phyloP scores from a whole-genome alignment of 768 basidiomycete genomes.

The Lactifluus subvellereus region DNA sequence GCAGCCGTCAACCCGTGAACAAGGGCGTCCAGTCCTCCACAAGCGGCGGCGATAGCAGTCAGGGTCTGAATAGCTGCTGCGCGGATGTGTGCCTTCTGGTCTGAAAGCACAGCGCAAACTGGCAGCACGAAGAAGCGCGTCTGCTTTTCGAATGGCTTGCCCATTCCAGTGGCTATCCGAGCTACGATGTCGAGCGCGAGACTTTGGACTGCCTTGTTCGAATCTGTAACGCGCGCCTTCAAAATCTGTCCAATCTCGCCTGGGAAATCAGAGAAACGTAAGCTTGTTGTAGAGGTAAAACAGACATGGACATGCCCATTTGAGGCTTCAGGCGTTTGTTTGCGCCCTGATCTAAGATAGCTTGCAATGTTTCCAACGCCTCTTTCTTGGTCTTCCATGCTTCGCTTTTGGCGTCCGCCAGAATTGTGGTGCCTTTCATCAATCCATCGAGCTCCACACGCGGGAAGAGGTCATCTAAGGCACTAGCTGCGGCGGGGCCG shows the following conservation, averaged over 20 bases:
- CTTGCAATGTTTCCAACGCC: constrained; percentile 78
- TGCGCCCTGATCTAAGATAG: constrained; percentile 78
- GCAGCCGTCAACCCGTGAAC: constrained; percentile 70
- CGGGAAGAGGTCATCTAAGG: constrained; percentile 91
- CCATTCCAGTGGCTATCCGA: constrained; percentile 91
- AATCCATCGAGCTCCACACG: constrained; percentile 88
- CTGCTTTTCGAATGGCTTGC: constrained; percentile 90
- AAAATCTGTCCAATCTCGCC: constrained; percentile 88
- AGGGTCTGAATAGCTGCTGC: constrained; percentile 71
- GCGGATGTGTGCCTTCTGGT: constrained; percentile 87
- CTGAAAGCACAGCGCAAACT: constrained; percentile 79
- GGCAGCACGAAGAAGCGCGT: constrained; percentile 69
- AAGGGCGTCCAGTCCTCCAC: constrained; percentile 81
- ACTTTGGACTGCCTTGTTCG: constrained; percentile 89
- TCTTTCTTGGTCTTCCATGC: constrained; percentile 98
- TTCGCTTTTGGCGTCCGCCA: constrained; percentile 83
- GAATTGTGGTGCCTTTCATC: constrained; percentile 74
- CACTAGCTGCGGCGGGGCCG: constrained; percentile 44
- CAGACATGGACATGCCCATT: constrained; percentile 56
- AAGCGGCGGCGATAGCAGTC: constrained; percentile 76
- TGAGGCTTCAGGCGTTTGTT: constrained; percentile 89
- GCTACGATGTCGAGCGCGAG: constrained; percentile 87
- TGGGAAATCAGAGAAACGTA: constrained; percentile 30
- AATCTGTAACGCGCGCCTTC: constrained; percentile 83
- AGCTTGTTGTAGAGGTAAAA: constrained; percentile 3